Evolutionary conservation across 108 stramenopile species (phyloP).

Genomic region (Tribonema minus): DNA sequence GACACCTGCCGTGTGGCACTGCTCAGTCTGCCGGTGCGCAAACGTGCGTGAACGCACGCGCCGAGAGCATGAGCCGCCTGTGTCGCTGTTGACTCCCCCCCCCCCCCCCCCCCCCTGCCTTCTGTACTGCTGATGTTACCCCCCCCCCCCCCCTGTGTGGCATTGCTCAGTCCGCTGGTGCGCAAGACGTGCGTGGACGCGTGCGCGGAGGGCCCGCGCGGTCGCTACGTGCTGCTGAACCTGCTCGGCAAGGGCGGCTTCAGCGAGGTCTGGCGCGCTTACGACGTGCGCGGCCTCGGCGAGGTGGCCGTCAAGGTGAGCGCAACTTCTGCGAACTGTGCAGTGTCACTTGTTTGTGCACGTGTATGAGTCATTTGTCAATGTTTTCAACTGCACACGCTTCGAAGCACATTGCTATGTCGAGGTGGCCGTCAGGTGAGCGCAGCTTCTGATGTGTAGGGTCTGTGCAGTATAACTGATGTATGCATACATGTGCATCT

Average conservation of each 20-base stretch:
- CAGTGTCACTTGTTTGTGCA: too few species aligned
- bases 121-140: not conserved
- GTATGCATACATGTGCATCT: too few species aligned
- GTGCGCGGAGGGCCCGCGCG: not conserved
- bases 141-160: not conserved
- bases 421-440: constrained; percentile 94
- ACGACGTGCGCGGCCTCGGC: constrained; percentile 63
- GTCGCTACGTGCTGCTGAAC: constrained; percentile 79
- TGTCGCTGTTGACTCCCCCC: too few species aligned
- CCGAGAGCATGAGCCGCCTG: too few species aligned
- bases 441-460: too few species aligned
- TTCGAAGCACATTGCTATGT: too few species aligned
- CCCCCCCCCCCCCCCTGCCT: not conserved
- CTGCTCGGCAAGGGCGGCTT: constrained; percentile 95
- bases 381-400: too few species aligned
- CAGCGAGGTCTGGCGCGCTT: constrained; percentile 95
- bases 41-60: too few species aligned
- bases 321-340: constrained; percentile 57
- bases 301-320: constrained; percentile 59
- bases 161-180: not conserved
- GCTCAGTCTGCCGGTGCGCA: not conserved
- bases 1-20: not conserved
- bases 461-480: too few species aligned
- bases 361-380: too few species aligned
- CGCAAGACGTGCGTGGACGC: not conserved